Conservation (phyloP, 1,284 basidiomycete genomes). For the Exsudoporus floridanus region DNA sequence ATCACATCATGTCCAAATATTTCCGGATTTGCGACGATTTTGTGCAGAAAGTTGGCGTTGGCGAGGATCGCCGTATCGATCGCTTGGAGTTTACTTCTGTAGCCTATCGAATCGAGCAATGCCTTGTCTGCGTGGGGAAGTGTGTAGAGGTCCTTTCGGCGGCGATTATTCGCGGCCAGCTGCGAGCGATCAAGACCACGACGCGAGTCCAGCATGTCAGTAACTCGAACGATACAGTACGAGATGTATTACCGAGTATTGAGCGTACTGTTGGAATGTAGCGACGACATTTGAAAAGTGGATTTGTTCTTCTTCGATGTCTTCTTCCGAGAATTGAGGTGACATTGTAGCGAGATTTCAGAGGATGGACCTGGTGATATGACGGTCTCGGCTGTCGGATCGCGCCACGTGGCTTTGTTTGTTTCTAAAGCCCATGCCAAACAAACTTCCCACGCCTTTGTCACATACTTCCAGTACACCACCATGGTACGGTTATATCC, state of each 20-base stretch:
- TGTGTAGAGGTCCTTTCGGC: slow-evolving; percentile 68
- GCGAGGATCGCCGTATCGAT: slow-evolving; percentile 68
- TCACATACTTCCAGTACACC: slow-evolving; percentile 2
- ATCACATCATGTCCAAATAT: slow-evolving; percentile 64
- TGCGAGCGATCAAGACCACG: slow-evolving; percentile 27
- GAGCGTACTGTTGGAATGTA: slow-evolving; percentile 65
- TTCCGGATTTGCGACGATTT: slow-evolving; percentile 67
- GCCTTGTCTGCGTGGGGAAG: slow-evolving; percentile 61
- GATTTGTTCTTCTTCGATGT: slow-evolving; percentile 52
- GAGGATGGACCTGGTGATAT: not conserved
- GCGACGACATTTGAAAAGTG: slow-evolving; percentile 69
- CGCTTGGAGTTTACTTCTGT: slow-evolving; percentile 63
- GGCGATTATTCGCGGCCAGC: slow-evolving; percentile 74
- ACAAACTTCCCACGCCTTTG: slow-evolving; percentile 15
- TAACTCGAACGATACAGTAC: not conserved
- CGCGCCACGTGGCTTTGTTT: slow-evolving; percentile 24
- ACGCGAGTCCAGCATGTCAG: not conserved
- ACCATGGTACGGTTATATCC: slow-evolving; percentile 16
- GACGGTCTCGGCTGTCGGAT: not conserved
- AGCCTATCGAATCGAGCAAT: slow-evolving; percentile 59
- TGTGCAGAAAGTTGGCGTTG: slow-evolving; percentile 66
- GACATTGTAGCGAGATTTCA: slow-evolving; percentile 19
- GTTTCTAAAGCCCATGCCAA: slow-evolving; percentile 30
- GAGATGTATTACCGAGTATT: slow-evolving; percentile 50
- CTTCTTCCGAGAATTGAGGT: slow-evolving; percentile 35